These are phyloP conservation scores for Cucumis sativus DNA, from an alignment of 306 rosid species.

Conservation along the genomic window Cucumber_9930_V3 NC_026661.2:18076501-18077000, in stretches of 20 bases:
- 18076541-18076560: neutral
- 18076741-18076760: constrained; percentile 44
- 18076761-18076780: constrained; percentile 60
- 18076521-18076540: neutral
- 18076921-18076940: constrained; percentile 56
- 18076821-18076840: constrained; percentile 93
- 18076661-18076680: constrained; percentile 72
- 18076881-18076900: constrained; percentile 55
- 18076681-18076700: constrained; percentile 84
- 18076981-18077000: neutral
- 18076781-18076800: constrained; percentile 18
- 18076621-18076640: constrained; percentile 7
- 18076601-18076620: neutral
- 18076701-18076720: constrained; percentile 83
- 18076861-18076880: constrained; percentile 68
- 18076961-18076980: constrained; percentile 9
- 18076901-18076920: constrained; percentile 53
- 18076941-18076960: constrained; percentile 61
- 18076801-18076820: constrained; percentile 76
- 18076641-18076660: constrained; percentile 84
- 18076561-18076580: neutral
- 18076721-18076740: constrained; percentile 95
- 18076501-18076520: constrained; percentile 1
- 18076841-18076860: constrained; percentile 73
- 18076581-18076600: neutral